These are phyloP conservation scores for Trichoderma virens DNA, from an alignment of 495 filamentous ascomycete genomes.

Conservation along the genomic window DNA sequence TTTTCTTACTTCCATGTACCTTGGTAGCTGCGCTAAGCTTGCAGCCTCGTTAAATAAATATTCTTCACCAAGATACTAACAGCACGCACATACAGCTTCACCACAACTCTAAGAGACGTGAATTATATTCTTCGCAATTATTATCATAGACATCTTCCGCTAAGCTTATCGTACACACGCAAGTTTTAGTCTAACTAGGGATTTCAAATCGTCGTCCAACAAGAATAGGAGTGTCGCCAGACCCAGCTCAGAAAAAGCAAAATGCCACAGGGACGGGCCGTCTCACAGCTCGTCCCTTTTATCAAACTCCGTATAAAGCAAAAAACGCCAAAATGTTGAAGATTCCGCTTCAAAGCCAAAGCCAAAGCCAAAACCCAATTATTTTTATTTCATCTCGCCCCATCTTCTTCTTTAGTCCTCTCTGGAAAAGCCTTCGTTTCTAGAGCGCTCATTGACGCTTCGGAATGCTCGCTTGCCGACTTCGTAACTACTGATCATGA, in stretches of 20 bases:
- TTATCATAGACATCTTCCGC: neutral
- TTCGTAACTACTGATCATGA: slow-evolving; percentile 98
- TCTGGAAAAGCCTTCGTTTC: neutral
- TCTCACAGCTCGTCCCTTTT: neutral
- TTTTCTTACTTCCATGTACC: neutral
- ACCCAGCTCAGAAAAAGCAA: neutral
- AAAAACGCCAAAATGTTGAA: neutral
- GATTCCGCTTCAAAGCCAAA: neutral
- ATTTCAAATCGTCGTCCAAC: neutral
- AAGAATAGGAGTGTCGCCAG: slow-evolving; percentile 2
- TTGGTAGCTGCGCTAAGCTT: neutral
- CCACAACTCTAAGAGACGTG: neutral
- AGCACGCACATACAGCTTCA: neutral
- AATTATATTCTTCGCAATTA: neutral
- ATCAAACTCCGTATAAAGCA: neutral
- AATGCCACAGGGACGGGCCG: neutral
- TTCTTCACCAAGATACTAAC: neutral
- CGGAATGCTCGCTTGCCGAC: slow-evolving; percentile 84
- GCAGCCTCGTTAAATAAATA: neutral
- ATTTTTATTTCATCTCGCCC: neutral
- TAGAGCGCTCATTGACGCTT: slow-evolving; percentile 62
- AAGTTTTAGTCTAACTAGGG: neutral
- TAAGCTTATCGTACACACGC: neutral
- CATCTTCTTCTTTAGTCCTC: neutral
- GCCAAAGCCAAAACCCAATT: neutral